Evolutionary conservation across 805 yeast species (phyloP).

Genomic region (Kazachstania kunashirensis): DNA sequence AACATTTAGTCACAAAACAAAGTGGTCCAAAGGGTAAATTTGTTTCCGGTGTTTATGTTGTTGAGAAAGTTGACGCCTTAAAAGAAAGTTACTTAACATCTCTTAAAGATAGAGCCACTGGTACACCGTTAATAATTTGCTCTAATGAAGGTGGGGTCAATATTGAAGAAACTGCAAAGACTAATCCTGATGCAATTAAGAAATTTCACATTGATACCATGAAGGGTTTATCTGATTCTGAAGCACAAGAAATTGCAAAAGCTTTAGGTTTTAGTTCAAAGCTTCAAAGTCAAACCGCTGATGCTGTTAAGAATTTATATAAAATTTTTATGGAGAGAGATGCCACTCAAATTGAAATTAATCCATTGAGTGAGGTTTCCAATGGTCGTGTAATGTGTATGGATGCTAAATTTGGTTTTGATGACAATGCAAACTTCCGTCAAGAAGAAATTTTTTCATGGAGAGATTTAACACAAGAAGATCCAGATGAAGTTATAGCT

Average conservation of each 20-base stretch:
- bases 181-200: constrained; percentile 84
- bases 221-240: constrained; percentile 66
- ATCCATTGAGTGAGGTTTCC: constrained; percentile 85
- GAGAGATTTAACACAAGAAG: constrained; percentile 98
- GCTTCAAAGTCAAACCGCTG: constrained; percentile 80
- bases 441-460: constrained; percentile 80
- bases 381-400: constrained; percentile 63
- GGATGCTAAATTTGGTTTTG: constrained; percentile 99
- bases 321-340: constrained; percentile 84
- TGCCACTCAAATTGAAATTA: constrained; percentile 97
- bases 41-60: constrained; percentile 92
- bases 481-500: constrained; percentile 93
- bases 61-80: constrained; percentile 85
- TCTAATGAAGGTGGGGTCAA: constrained; percentile 99
- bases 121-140: constrained; percentile 87
- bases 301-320: constrained; percentile 76
- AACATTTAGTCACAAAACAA: constrained; percentile 94
- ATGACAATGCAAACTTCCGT: constrained; percentile 91
- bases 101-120: constrained; percentile 85
- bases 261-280: constrained; percentile 71
- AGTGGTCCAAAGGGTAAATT: constrained; percentile 96
- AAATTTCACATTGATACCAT: constrained; percentile 64
- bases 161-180: constrained; percentile 95
- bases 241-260: constrained; percentile 68
- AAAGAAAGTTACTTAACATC: constrained; percentile 95